Evolutionary conservation across 352 stramenopile species (phyloP).

Genomic region (Pythium aquatile): DNA sequence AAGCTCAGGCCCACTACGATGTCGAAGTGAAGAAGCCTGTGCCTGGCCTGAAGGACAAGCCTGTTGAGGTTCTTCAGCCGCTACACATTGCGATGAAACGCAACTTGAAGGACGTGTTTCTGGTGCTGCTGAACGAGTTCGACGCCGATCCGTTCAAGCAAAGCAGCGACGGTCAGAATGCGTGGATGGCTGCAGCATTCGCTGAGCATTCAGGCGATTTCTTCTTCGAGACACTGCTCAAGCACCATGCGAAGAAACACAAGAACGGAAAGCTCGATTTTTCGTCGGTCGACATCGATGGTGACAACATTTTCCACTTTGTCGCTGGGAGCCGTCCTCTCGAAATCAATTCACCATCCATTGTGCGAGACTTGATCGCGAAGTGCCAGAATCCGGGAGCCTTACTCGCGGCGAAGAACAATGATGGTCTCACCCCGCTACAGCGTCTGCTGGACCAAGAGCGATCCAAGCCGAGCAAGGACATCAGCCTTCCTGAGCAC

Average conservation of each 20-base stretch:
- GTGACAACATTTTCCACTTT: constrained; percentile 68
- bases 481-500: constrained; percentile 24
- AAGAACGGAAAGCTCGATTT: constrained; percentile 38
- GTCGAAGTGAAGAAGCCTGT: constrained; percentile 33
- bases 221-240: constrained; percentile 52
- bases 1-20: constrained; percentile 45
- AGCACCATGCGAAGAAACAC: constrained; percentile 36
- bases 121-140: constrained; percentile 47
- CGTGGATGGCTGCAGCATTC: constrained; percentile 55
- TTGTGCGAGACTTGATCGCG: constrained; percentile 41
- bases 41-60: constrained; percentile 23
- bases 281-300: constrained; percentile 15
- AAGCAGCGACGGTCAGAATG: constrained; percentile 46
- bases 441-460: constrained; percentile 45
- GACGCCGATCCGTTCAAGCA: constrained; percentile 35
- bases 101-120: constrained; percentile 42
- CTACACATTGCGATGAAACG: constrained; percentile 59
- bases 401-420: constrained; percentile 54
- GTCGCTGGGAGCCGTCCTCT: constrained; percentile 31
- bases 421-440: constrained; percentile 47
- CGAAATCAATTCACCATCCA: constrained; percentile 22
- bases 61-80: constrained; percentile 37
- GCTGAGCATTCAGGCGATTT: constrained; percentile 35
- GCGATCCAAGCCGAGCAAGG: constrained; percentile 18
- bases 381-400: constrained; percentile 30